phyloP scores from a whole-genome alignment of 345 rosid genomes.

The Balakata baccata region DNA sequence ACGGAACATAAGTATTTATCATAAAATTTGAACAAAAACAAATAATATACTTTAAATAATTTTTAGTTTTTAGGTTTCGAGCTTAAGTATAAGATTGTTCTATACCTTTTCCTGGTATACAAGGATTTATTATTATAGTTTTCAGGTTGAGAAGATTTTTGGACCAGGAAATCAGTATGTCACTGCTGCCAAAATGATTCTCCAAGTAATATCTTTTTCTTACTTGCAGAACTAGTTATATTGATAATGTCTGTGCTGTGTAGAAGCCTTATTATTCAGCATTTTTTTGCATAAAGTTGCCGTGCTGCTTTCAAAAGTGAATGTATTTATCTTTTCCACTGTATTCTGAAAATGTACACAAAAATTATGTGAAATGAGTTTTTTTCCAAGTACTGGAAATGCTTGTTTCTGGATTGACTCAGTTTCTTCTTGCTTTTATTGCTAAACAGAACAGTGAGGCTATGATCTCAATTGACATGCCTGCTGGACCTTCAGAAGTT shows the following conservation, averaged over 20 bases:
- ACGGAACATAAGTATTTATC: not conserved
- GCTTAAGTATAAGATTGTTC: not conserved
- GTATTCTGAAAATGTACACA: not conserved
- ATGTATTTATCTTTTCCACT: not conserved
- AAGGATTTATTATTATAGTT: conserved; percentile 2
- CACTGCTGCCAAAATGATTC: conserved; percentile 96
- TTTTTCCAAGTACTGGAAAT: not conserved
- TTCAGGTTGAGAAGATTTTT: conserved; percentile 85
- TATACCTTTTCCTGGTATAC: not conserved
- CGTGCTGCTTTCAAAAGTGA: not conserved
- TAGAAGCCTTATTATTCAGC: not conserved
- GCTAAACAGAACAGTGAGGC: conserved; percentile 86
- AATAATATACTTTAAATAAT: too few species aligned
- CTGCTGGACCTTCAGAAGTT: conserved; percentile 99
- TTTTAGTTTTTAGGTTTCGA: not conserved
- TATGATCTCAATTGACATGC: conserved; percentile 99
- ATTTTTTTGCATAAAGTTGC: not conserved
- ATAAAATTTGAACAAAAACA: not conserved
- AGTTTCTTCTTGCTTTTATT: not conserved
- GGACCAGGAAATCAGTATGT: conserved; percentile 97
- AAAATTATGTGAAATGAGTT: not conserved
- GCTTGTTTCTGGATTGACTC: not conserved
- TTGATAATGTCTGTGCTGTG: not conserved
- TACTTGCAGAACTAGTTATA: conserved; percentile 16
- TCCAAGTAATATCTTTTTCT: conserved; percentile 51